These are phyloP conservation scores for Porpolomopsis calyptriformis DNA, from an alignment of 768 basidiomycete species.

Conservation along the genomic window DNA sequence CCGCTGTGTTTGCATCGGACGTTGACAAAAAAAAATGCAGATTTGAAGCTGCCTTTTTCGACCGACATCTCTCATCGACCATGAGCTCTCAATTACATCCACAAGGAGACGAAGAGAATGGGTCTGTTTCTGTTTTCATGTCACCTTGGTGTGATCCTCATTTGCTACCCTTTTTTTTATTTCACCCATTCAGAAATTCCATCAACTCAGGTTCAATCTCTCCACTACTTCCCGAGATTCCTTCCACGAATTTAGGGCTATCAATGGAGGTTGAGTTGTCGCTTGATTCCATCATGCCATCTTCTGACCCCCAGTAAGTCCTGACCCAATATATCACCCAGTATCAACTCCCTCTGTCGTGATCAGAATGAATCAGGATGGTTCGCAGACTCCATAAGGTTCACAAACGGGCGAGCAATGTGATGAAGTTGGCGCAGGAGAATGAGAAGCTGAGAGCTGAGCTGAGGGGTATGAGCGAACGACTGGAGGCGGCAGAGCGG, in stretches of 20 bases:
- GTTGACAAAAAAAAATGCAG: conserved; percentile 13
- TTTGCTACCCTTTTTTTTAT: conserved; percentile 8
- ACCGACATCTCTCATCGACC: conserved; percentile 21
- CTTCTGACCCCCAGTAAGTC: conserved; percentile 37
- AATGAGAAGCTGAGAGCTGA: conserved; percentile 70
- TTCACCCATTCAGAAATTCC: conserved; percentile 8
- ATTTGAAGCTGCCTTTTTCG: conserved; percentile 18
- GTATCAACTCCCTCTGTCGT: conserved; percentile 4
- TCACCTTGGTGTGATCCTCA: not conserved
- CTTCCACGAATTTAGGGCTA: conserved; percentile 29
- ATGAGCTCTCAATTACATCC: conserved; percentile 18
- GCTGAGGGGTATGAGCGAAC: conserved; percentile 62
- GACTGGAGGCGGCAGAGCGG: conserved; percentile 66
- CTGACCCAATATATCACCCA: conserved; percentile 12
- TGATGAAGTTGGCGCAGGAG: conserved; percentile 66
- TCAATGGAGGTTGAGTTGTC: conserved; percentile 32
- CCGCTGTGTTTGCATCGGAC: conserved; percentile 31
- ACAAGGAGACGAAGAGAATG: conserved; percentile 14
- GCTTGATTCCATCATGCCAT: conserved; percentile 32
- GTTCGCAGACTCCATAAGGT: conserved; percentile 35
- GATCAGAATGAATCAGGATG: conserved; percentile 14
- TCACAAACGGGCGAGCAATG: conserved; percentile 68
- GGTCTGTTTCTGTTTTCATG: conserved; percentile 29
- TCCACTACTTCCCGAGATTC: conserved; percentile 41
- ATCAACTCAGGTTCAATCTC: conserved; percentile 15